Percentiles rank a stretch among this genome's conserved stretches.
These are phyloP conservation scores for Colletotrichum noveboracense DNA, from an alignment of 2,329 filamentous ascomycete species.

Conservation along the genomic window DNA sequence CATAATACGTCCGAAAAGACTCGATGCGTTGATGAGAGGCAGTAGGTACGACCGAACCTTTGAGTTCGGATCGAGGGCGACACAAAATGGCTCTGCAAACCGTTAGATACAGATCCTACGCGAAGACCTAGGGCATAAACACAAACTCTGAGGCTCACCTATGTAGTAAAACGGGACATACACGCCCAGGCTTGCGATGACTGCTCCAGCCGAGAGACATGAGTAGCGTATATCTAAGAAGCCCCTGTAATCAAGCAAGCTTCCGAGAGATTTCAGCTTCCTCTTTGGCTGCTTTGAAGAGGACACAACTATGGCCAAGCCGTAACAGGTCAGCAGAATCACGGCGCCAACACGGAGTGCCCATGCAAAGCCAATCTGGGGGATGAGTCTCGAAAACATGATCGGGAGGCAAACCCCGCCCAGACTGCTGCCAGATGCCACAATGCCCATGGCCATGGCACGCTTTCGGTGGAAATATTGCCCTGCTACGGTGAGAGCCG, in stretches of 20 bases:
- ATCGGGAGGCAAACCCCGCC: constrained; percentile 66
- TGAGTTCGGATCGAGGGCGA: constrained; percentile 32
- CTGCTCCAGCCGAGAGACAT: not conserved
- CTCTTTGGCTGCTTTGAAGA: constrained; percentile 29
- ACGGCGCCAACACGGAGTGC: constrained; percentile 53
- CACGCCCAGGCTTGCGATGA: constrained; percentile 24
- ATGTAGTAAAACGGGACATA: constrained; percentile 44
- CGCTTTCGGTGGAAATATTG: constrained; percentile 48
- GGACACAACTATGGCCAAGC: constrained; percentile 37
- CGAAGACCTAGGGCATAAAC: constrained; percentile 40
- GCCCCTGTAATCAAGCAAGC: constrained; percentile 7
- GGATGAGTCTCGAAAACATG: constrained; percentile 61
- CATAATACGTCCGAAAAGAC: constrained; percentile 48
- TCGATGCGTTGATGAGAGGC: constrained; percentile 48
- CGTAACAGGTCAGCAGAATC: constrained; percentile 41
- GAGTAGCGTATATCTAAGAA: constrained; percentile 9
- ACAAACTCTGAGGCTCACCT: constrained; percentile 11
- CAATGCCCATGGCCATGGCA: constrained; percentile 58
- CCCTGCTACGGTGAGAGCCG: constrained; percentile 23
- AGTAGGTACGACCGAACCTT: constrained; percentile 45
- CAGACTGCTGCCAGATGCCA: constrained; percentile 57
- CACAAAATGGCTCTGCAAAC: constrained; percentile 38
- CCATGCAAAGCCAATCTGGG: constrained; percentile 50
- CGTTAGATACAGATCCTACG: constrained; percentile 35
- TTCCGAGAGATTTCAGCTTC: not conserved